A percentile compares a stretch with the other conserved stretches of the same genome.
phyloP scores from a whole-genome alignment of 2,329 filamentous ascomycete species.

The Penicillium sp. region DNA sequence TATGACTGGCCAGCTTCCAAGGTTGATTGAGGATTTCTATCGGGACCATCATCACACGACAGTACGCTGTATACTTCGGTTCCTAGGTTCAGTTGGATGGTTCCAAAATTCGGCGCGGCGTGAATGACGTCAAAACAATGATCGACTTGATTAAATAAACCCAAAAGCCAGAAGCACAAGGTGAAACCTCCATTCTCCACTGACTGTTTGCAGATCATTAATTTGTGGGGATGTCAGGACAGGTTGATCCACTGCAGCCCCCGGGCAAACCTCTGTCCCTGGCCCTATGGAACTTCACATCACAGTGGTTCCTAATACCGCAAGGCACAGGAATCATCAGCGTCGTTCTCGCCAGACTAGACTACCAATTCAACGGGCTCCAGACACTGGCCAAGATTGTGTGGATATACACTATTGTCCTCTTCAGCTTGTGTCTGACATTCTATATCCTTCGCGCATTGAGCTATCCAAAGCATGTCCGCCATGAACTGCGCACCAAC shows the following conservation, averaged over 20 bases:
- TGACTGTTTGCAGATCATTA: not conserved
- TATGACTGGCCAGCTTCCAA: not conserved
- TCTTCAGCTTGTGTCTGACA: conserved; percentile 29
- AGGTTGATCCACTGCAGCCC: not conserved
- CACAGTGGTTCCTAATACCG: conserved; percentile 41
- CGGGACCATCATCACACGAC: not conserved
- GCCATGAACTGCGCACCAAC: conserved; percentile 28
- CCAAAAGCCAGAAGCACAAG: not conserved
- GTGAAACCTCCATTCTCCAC: not conserved
- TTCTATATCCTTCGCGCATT: conserved; percentile 35
- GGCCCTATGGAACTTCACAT: conserved; percentile 35
- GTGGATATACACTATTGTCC: conserved; percentile 40
- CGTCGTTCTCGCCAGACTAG: conserved; percentile 37
- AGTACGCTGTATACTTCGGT: not conserved
- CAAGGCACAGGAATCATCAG: conserved; percentile 41
- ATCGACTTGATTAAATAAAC: not conserved
- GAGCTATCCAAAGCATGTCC: conserved; percentile 34
- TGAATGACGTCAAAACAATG: not conserved
- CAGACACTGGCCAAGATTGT: conserved; percentile 37
- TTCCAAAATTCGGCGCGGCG: not conserved
- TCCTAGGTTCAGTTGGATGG: not conserved
- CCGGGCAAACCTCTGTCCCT: conserved; percentile 11
- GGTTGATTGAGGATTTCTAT: not conserved
- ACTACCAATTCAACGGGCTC: conserved; percentile 44
- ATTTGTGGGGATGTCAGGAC: not conserved